These are phyloP conservation scores for Ballota nigra DNA, from an alignment of 257 asterid genomes.

Conservation along the genomic window DNA sequence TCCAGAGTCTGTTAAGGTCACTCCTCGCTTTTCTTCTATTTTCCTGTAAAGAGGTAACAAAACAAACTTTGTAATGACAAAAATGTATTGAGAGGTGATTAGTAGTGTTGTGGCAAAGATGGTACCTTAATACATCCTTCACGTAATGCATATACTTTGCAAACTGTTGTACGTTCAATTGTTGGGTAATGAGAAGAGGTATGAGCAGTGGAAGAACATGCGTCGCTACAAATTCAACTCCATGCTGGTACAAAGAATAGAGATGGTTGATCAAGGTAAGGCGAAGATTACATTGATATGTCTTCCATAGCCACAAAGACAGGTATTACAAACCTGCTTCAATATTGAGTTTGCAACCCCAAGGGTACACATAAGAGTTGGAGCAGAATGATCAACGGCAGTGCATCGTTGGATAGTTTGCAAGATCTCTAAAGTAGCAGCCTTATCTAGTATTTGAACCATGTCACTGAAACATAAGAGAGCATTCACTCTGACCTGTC, in stretches of 20 bases:
- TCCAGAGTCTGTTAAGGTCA: constrained; percentile 67
- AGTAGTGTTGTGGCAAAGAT: background rate
- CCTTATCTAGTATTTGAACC: constrained; percentile 86
- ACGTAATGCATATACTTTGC: constrained; percentile 94
- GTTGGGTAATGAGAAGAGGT: constrained; percentile 93
- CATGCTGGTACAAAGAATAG: constrained; percentile 56
- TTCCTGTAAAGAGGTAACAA: constrained; percentile 44
- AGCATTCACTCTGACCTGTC: constrained; percentile 98
- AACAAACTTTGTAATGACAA: background rate
- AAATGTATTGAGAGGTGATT: background rate
- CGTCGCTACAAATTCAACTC: constrained; percentile 84
- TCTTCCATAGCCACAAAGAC: constrained; percentile 1
- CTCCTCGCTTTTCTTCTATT: constrained; percentile 98
- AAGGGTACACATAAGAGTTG: constrained; percentile 99
- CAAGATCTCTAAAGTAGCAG: constrained; percentile 67
- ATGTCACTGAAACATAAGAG: constrained; percentile 80
- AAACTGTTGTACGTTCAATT: constrained; percentile 94
- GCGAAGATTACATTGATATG: constrained; percentile 13
- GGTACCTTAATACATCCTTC: constrained; percentile 84
- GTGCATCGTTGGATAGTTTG: constrained; percentile 94
- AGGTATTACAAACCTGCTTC: constrained; percentile 66
- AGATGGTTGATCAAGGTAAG: constrained; percentile 17
- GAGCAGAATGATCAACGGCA: constrained; percentile 97
- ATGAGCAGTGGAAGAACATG: constrained; percentile 84
- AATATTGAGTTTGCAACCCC: constrained; percentile 84